These are phyloP conservation scores for Pseudocercospora musae DNA, from an alignment of 2,329 filamentous ascomycete species.

Conservation along the genomic window DNA sequence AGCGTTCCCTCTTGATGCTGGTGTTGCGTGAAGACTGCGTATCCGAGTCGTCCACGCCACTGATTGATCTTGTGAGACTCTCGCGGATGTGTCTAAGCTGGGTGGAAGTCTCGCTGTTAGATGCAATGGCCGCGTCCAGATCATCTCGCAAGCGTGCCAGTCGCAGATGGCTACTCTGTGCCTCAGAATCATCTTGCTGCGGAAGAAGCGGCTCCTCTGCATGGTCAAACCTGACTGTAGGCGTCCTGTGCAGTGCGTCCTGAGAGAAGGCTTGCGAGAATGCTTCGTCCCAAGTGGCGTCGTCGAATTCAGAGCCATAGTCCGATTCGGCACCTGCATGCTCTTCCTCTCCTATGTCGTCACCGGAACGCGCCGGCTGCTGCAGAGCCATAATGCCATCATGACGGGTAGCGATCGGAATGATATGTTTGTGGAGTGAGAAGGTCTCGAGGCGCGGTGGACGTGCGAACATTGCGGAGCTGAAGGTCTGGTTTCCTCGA, in stretches of 20 bases:
- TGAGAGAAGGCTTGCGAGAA: conserved; percentile 45
- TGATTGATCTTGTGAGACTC: conserved; percentile 5
- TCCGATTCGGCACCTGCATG: conserved; percentile 47
- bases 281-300: conserved; percentile 51
- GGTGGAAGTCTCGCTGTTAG: conserved; percentile 8
- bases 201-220: conserved; percentile 24
- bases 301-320: conserved; percentile 64
- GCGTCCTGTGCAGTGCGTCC: conserved; percentile 1
- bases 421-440: not conserved
- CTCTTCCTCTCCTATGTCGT: conserved; percentile 13
- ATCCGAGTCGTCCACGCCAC: not conserved
- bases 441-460: not conserved
- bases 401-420: not conserved
- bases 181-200: conserved; percentile 22
- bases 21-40: not conserved
- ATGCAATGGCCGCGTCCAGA: conserved; percentile 11
- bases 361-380: not conserved
- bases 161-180: conserved; percentile 14
- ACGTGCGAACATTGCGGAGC: not conserved
- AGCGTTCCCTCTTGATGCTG: conserved; percentile 10
- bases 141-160: conserved; percentile 17
- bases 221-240: conserved; percentile 9
- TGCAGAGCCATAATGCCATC: conserved; percentile 12
- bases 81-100: conserved; percentile 14
- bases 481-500: not conserved